Base-by-base conservation (phyloP, 495 filamentous ascomycete genomes). In the Podospora sp. region DNA sequence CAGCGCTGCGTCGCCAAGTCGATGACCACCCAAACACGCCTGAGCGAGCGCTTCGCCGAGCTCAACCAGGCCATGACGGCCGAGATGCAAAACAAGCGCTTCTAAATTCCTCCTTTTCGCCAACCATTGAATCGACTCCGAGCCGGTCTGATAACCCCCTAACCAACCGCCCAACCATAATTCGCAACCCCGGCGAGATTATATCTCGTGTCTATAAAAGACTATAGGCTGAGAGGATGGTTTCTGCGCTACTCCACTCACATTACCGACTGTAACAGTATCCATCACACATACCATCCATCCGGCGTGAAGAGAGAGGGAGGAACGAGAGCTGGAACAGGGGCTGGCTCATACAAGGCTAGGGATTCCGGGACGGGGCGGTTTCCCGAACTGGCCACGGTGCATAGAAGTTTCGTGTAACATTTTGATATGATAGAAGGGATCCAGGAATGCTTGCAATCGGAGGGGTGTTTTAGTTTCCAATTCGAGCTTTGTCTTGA, bases 1-100 rank as follows among this genome's bases (percentile, higher is more conserved):
- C 88, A 91, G 82, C 90, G 92, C 69, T 99, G 96, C 78, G 93
- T 97, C 24, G 90, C 94, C 80, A 99, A 99, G 85, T 91, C 91
- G 77, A 86, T 97, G 79, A 94, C 96, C 77, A 87, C 89, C 62
- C 90, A 90, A 40, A 90, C 93, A 72, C 88, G 95, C 29, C 81
- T 98, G 63, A 90, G 92, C 69, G 90, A 95, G 78, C 86, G 95
- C 50, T 99, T 97, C 84, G 91, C 92, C 79, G 95, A 99, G 80
- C 89, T 95, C 78, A 97, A 97, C 71, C 90, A 90, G 46, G 87
- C 89, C 68, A 93, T 96, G 91, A 89, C 89, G 81, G 72, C 75
- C 63, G 89, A 92, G 81, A 81, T 83, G 66, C 89, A 89, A 68
- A 72, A 68, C 24, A 60, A 72, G 68, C 60, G 50, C 60, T 60